phyloP scores from a whole-genome alignment of 2,329 filamentous ascomycete species.

The Fusarium redolens region DNA sequence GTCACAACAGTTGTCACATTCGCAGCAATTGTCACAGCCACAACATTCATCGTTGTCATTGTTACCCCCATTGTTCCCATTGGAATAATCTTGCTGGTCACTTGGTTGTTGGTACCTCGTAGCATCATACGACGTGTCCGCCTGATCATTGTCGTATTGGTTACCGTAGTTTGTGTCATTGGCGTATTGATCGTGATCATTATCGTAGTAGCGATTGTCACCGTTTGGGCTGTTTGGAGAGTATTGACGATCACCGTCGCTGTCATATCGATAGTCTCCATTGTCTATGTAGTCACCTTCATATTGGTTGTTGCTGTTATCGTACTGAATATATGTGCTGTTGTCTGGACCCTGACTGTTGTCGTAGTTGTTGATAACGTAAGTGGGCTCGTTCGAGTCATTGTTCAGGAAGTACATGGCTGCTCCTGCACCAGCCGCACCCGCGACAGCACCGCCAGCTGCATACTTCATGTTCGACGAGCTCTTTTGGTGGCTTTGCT shows the following conservation, averaged over 20 bases:
- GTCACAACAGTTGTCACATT: neutral
- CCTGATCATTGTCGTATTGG: neutral
- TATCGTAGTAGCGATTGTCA: neutral
- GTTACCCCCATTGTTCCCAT: neutral
- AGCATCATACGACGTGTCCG: neutral
- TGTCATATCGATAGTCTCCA: neutral
- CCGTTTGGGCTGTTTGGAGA: neutral
- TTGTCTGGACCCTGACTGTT: neutral
- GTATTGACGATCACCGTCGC: neutral
- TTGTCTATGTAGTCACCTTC: neutral
- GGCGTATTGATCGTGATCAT: neutral
- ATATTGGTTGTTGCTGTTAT: neutral
- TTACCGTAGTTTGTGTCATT: neutral
- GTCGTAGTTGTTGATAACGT: slow-evolving; percentile 12
- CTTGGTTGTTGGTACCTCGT: neutral
- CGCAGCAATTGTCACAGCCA: neutral
- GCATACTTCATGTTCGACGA: slow-evolving; percentile 5
- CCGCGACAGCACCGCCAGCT: neutral
- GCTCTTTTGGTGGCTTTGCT: slow-evolving; percentile 1
- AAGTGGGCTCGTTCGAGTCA: slow-evolving; percentile 8
- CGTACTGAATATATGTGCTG: neutral
- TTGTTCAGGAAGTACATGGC: slow-evolving; percentile 9
- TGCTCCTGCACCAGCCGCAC: neutral
- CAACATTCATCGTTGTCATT: neutral
- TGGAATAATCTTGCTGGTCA: neutral